Conservation (phyloP, 2,329 filamentous ascomycete genomes). For the Colletotrichum aenigma region DNA sequence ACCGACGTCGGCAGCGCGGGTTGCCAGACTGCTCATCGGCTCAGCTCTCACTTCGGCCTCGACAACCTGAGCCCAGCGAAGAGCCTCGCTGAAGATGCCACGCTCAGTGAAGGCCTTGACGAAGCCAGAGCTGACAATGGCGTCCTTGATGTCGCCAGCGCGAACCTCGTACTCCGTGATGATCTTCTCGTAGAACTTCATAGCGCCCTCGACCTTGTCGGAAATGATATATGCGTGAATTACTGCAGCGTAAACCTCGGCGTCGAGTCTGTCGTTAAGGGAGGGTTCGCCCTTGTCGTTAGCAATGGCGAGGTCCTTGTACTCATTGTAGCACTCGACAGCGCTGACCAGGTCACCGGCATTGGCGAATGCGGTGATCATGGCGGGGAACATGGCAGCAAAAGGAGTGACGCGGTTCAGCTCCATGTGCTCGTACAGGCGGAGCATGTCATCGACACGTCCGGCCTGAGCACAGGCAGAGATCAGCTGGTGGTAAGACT, state of each 20-base stretch:
- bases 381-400: slow-evolving; percentile 83
- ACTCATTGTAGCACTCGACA: slow-evolving; percentile 95
- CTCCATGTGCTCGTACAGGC: slow-evolving; percentile 92
- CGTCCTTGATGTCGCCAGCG: slow-evolving; percentile 69
- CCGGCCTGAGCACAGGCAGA: slow-evolving; percentile 85
- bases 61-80: slow-evolving; percentile 72
- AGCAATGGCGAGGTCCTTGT: slow-evolving; percentile 85
- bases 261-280: slow-evolving; percentile 75
- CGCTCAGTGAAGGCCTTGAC: slow-evolving; percentile 77
- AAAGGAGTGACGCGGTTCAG: slow-evolving; percentile 73
- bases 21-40: slow-evolving; percentile 76
- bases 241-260: slow-evolving; percentile 87
- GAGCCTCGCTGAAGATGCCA: slow-evolving; percentile 74
- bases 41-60: slow-evolving; percentile 61
- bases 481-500: slow-evolving; percentile 86
- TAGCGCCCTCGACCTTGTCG: slow-evolving; percentile 79
- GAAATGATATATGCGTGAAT: slow-evolving; percentile 87
- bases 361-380: slow-evolving; percentile 92
- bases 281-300: slow-evolving; percentile 76
- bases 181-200: slow-evolving; percentile 86
- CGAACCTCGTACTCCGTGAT: slow-evolving; percentile 64
- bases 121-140: slow-evolving; percentile 75
- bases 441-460: slow-evolving; percentile 85
- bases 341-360: slow-evolving; percentile 84
- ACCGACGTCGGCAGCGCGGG: slow-evolving; percentile 79